Base-by-base conservation (phyloP, 2,329 filamentous ascomycete genomes). In the Cephalotrichum gorgonifer region DNA sequence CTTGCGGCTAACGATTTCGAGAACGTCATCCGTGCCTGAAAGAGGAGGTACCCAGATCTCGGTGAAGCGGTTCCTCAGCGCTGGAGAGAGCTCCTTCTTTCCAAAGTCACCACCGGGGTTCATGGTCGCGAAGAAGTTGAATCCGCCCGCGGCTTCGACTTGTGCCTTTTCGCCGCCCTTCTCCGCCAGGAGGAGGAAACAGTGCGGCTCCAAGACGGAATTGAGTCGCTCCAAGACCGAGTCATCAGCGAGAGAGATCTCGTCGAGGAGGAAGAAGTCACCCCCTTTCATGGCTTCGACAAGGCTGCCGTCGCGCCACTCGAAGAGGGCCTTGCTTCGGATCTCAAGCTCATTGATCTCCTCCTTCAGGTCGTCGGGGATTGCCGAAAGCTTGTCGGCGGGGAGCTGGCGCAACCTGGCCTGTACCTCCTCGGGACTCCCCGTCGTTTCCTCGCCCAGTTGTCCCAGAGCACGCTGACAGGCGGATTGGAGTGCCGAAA, bases 101-200 rank as follows among this genome's bases (percentile, higher is more conserved):
- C 93, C 93, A 63, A 97, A 98, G 61, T 99, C 93, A 43, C 94
- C 93, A 46, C 94, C 94, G 8, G 93, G 93, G 56, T 99, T 99
- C 93, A 99, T 99, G 0, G 93, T 98, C 3, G 93, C 91, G 52
- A 98, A 79, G 65, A 98, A 96, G 59, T 98, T 90, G 65, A 97
- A 99, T 0, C 85, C 87, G 38, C 85, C 74, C 11, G 74, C 66
- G 6, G 86, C 93, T 35, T 78, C 77, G 25, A 98, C 77, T 54
- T 87, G 82, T 0, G 89, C 89, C 62, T 95, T 83, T 5, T 86
- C 76, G 2, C 87, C 79, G 0, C 93, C 94, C 65, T 97, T 98
- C 63, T 98, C 93, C 0, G 94, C 94, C 15, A 99, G 76, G 3
- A 98, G 71, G 26, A 98, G 78, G 0, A 86, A 88, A 47, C 93